phyloP scores from a whole-genome alignment of 2,329 filamentous ascomycete genomes.

The Akanthomyces uredinophilus region DNA sequence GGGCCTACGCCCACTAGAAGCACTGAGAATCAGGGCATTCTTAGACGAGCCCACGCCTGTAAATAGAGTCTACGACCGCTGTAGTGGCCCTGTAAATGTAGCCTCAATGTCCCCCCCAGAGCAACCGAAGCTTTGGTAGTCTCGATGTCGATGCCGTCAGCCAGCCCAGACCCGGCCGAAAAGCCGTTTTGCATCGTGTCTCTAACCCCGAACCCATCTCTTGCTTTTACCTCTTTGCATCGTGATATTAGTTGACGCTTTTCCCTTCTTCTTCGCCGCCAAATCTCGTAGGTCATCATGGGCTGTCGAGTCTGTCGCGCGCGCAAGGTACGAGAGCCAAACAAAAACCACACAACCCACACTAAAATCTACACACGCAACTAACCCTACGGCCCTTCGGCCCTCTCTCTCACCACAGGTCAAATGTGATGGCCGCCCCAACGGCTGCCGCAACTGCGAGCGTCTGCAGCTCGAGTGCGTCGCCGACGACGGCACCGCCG shows the following conservation, averaged over 20 bases:
- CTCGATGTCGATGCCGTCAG: conserved; percentile 3
- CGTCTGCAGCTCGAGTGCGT: conserved; percentile 38
- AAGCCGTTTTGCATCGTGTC: conserved; percentile 6
- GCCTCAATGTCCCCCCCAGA: not conserved
- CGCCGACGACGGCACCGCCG: conserved; percentile 29
- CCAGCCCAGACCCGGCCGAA: not conserved
- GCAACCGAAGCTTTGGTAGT: not conserved
- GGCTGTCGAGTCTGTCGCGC: conserved; percentile 37
- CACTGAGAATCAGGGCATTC: not conserved
- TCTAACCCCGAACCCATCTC: not conserved
- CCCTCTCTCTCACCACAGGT: conserved; percentile 26
- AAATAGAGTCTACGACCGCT: not conserved
- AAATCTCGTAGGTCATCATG: conserved; percentile 22
- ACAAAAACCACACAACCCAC: not conserved
- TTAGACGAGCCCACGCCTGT: not conserved
- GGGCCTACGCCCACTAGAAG: not conserved
- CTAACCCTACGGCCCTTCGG: conserved; percentile 6
- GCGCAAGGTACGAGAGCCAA: conserved; percentile 29
- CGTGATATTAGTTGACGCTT: not conserved
- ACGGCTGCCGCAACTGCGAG: conserved; percentile 39
- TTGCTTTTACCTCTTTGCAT: not conserved
- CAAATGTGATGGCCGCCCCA: conserved; percentile 37
- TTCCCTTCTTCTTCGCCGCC: conserved; percentile 3
- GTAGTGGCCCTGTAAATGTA: not conserved
- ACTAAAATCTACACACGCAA: not conserved